These are phyloP conservation scores for Trichoderma harzianum DNA, from an alignment of 2,329 filamentous ascomycete species.

Conservation along the genomic window DNA sequence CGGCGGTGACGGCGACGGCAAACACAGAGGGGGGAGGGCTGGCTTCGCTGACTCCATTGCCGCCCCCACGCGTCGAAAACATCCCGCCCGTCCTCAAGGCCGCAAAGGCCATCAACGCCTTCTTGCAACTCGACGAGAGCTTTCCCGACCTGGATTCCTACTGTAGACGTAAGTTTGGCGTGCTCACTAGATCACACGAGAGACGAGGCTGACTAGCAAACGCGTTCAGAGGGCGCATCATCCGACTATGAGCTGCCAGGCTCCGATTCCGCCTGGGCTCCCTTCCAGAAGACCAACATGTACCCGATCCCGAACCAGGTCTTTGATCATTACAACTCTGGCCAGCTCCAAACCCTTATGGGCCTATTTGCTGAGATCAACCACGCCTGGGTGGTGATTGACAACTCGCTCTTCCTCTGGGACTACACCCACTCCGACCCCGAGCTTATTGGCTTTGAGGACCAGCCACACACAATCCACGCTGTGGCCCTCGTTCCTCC, in stretches of 20 bases:
- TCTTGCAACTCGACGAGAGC: constrained; percentile 69
- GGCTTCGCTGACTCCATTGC: constrained; percentile 33
- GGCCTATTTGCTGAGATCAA: constrained; percentile 92
- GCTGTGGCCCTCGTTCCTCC: constrained; percentile 86
- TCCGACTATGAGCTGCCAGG: constrained; percentile 83
- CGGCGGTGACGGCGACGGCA: constrained; percentile 27
- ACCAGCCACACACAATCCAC: constrained; percentile 82
- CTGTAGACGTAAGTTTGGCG: constrained; percentile 67
- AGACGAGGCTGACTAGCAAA: constrained; percentile 25
- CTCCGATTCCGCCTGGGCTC: constrained; percentile 69
- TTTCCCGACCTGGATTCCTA: constrained; percentile 90
- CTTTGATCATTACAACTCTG: constrained; percentile 86
- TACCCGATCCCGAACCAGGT: constrained; percentile 90
- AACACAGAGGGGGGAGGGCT: constrained; percentile 29
- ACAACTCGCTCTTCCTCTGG: constrained; percentile 96
- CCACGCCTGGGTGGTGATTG: constrained; percentile 93
- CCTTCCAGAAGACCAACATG: constrained; percentile 82
- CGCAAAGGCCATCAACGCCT: constrained; percentile 77
- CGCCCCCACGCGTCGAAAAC: constrained; percentile 44
- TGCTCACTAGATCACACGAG: not conserved
- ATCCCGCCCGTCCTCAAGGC: constrained; percentile 74
- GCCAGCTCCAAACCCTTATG: constrained; percentile 87
- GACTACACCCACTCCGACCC: constrained; percentile 93
- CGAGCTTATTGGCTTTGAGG: constrained; percentile 87
- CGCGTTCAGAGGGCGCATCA: constrained; percentile 72